Base-by-base conservation (phyloP, 768 basidiomycete genomes). In the Psilocybe tampanensis region DNA sequence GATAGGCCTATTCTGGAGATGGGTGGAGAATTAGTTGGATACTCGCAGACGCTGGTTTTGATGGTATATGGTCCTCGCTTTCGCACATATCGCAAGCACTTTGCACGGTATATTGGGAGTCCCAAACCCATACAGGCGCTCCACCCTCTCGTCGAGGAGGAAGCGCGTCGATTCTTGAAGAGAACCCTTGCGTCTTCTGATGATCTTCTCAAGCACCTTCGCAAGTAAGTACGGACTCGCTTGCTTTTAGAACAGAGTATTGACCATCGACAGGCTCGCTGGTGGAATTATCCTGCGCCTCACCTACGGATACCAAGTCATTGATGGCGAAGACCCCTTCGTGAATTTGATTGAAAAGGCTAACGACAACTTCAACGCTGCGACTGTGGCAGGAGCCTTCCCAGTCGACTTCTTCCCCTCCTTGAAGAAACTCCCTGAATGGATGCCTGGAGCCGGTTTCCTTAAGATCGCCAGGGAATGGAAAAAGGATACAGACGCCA, bases 361-460 rank as follows among this genome's bases (percentile, higher is more conserved):
- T 13, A 84, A 74, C 42, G 76, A 76, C 21, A 79, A 83, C 55
- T 84, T 86, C 60, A 81, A 76, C 32, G 68, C 59, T 8, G 79
- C 83, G 7, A 77, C 79, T 0, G 70, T 77, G 17, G 80, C 81
- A 0, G 85, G 85, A 2, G 73, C 75, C 3, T 80, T 77, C 64
- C 48, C 76, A 2, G 78, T 81, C 24, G 77, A 78, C 55, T 69
- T 74, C 47, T 73, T 79, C 59, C 77, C 77, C 1, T 51, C 63
- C 55, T 64, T 88, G 60, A 71, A 74, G 41, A 61, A 75, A 19
- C 63, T 87, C 19, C 86, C 86, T 0, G 77, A 79, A 58, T 83
- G 84, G 80, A 61, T 86, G 21, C 85, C 85, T 23, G 84, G 85
- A 0, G 78, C 78, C 43, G 74, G 73, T 0, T 88, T 86, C 70